Conservation (phyloP, 2,329 filamentous ascomycete genomes). For the Tolypocladium inflatum region DNA sequence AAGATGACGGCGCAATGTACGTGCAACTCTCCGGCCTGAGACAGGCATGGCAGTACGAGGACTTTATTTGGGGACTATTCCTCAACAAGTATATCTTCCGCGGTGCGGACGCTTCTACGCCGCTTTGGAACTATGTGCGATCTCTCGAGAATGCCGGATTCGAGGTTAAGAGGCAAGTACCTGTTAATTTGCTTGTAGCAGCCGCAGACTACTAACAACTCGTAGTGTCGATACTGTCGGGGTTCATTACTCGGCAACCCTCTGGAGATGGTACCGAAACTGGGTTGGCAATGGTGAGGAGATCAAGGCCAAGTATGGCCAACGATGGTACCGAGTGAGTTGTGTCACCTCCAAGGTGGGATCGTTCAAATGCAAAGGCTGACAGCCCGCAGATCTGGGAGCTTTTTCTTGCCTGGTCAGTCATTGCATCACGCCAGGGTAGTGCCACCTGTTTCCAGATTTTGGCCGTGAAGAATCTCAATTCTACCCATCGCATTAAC, state of each 20-base stretch:
- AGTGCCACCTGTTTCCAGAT: constrained; percentile 82
- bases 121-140: constrained; percentile 73
- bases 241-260: constrained; percentile 86
- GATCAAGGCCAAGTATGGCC: constrained; percentile 83
- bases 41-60: constrained; percentile 92
- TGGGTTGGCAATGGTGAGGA: constrained; percentile 90
- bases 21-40: constrained; percentile 85
- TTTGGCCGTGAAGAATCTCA: constrained; percentile 80
- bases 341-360: neutral
- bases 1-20: constrained; percentile 90
- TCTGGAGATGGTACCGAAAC: constrained; percentile 97
- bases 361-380: constrained; percentile 4
- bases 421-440: constrained; percentile 76
- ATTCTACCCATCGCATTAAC: constrained; percentile 73
- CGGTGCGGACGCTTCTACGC: constrained; percentile 85
- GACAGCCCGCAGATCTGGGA: constrained; percentile 67
- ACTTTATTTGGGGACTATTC: constrained; percentile 91
- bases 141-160: constrained; percentile 55
- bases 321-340: constrained; percentile 80
- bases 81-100: constrained; percentile 99
- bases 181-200: too few species aligned
- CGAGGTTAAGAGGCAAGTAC: constrained; percentile 60
- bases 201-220: too few species aligned
- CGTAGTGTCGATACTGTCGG: constrained; percentile 71
- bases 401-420: constrained; percentile 79